Base-by-base conservation (phyloP, 2,329 filamentous ascomycete genomes). In the Hypoxylon sp. region DNA sequence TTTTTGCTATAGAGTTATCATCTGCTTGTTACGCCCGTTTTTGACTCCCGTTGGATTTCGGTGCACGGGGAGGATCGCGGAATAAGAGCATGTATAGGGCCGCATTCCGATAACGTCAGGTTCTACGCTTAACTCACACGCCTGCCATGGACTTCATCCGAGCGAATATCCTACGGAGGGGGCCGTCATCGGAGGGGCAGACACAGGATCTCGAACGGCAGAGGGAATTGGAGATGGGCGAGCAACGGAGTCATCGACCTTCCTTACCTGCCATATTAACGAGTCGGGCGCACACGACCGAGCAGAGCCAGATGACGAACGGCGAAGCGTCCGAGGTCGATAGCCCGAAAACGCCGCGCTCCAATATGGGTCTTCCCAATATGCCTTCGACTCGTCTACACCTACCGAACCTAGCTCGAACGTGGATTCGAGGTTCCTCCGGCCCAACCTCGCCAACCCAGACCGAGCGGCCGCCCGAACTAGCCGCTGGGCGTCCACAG, bases 271-370 rank as follows among this genome's bases (percentile, higher is more conserved):
- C 51, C 4, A 28, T 70, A 17, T 66, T 71, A 54, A 64, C 64
- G 5, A 58, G 68, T 28, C 68, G 64, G 34, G 37, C 52, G 15
- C 56, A 48, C 44, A 49, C 32, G 13, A 62, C 65, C 48, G 22
- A 59, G 55, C 49, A 68, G 67, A 34, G 50, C 58, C 58, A 60
- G 32, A 48, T 49, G 19, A 13, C 30, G 39, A 57, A 62, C 41
- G 43, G 30, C 20, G 32, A 63, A 6, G 59, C 59, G 34, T 13
- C 68, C 46, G 74, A 73, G 20, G 75, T 75, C 17, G 77, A 81
- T 48, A 82, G 79, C 19, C 82, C 83, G 32, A 87, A 87, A 70
- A 80, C 81, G 1, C 81, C 83, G 2, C 75, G 76, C 2, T 78
- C 81, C 50, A 71, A 74, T 17, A 69, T 81, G 3, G 74, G 75